Percentiles rank a stretch among this genome's conserved stretches.
These are phyloP conservation scores for Pythium aquatile DNA, from an alignment of 352 stramenopile species.

Conservation along the genomic window DNA sequence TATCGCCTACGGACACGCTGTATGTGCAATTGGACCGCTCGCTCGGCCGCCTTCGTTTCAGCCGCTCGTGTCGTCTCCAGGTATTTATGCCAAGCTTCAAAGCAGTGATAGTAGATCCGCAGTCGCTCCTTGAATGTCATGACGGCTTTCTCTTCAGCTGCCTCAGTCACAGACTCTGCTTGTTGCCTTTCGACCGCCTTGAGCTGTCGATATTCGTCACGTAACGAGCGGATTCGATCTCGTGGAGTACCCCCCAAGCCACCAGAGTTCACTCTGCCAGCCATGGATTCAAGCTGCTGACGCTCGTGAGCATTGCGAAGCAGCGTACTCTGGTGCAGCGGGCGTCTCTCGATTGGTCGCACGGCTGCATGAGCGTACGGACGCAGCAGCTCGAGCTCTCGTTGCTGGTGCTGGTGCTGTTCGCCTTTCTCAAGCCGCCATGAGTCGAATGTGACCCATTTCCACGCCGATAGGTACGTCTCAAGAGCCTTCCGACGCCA, in stretches of 20 bases:
- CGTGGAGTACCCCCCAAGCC: background rate
- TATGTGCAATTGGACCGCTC: background rate
- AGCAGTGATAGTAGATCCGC: background rate
- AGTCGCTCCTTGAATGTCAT: background rate
- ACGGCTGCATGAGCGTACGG: background rate
- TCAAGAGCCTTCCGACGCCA: slow-evolving; percentile 22
- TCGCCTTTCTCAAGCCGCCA: background rate
- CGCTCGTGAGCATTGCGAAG: slow-evolving; percentile 8
- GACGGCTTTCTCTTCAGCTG: background rate
- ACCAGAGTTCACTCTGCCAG: background rate
- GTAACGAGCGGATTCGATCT: slow-evolving; percentile 19
- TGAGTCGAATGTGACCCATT: slow-evolving; percentile 7
- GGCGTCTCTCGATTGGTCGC: background rate
- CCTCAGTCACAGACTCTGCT: background rate
- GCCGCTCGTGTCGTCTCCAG: background rate
- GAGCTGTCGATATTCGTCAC: slow-evolving; percentile 23
- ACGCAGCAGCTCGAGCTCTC: slow-evolving; percentile 8
- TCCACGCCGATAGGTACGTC: slow-evolving; percentile 23
- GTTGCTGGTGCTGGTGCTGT: background rate
- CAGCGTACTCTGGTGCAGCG: slow-evolving; percentile 4
- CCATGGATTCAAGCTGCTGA: background rate
- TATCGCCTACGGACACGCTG: background rate
- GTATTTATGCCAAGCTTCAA: background rate
- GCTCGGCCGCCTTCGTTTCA: background rate
- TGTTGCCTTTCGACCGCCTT: slow-evolving; percentile 6